A percentile compares a stretch with the other conserved stretches of the same genome.
phyloP scores from a whole-genome alignment of 371 early-diverging fungal species.

The Mucor sp. region DNA sequence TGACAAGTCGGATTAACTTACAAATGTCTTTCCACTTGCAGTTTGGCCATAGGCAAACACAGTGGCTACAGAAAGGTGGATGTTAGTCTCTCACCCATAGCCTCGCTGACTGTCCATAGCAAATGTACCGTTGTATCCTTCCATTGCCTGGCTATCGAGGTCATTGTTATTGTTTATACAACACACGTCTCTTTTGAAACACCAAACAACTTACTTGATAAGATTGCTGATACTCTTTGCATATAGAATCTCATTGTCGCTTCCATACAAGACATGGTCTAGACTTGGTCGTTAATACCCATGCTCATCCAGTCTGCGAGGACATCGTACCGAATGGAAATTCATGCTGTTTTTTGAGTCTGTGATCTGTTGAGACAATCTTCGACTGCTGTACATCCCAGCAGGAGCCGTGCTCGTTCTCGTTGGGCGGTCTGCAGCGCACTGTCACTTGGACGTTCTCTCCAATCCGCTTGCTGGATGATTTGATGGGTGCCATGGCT shows the following conservation, averaged over 20 bases:
- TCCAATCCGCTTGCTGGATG: neutral
- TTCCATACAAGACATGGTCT: constrained; percentile 37
- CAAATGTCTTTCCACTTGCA: constrained; percentile 80
- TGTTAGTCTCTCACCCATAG: neutral
- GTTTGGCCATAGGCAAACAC: constrained; percentile 86
- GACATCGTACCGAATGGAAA: constrained; percentile 18
- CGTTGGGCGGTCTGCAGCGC: constrained; percentile 28
- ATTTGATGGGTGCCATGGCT: neutral
- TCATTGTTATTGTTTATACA: neutral
- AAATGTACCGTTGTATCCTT: constrained; percentile 27
- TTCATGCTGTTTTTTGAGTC: constrained; percentile 15
- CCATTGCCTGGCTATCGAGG: constrained; percentile 23
- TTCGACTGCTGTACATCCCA: constrained; percentile 17
- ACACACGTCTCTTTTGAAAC: neutral
- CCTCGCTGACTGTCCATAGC: neutral
- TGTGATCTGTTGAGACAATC: constrained; percentile 7
- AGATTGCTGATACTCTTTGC: constrained; percentile 32
- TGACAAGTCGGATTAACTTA: constrained; percentile 17
- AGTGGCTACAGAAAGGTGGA: constrained; percentile 47
- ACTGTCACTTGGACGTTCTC: constrained; percentile 38
- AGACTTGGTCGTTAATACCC: neutral
- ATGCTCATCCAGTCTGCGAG: neutral
- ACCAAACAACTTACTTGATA: constrained; percentile 29
- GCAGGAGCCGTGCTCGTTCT: constrained; percentile 13
- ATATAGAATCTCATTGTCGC: constrained; percentile 34